phyloP scores from a whole-genome alignment of 148 eudicot genomes.

The Chenopodium album region DNA sequence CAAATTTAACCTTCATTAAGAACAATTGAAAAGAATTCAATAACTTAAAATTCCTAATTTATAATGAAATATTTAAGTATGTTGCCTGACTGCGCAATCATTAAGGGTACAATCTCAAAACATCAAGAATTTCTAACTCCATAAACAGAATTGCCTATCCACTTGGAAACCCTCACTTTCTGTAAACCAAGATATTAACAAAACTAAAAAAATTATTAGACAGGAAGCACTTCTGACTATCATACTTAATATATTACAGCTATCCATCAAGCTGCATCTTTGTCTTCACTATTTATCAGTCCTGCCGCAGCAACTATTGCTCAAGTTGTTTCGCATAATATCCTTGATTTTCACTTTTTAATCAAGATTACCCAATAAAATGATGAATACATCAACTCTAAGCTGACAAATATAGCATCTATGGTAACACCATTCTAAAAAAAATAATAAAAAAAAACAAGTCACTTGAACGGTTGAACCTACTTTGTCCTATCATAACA shows the following conservation, averaged over 20 bases:
- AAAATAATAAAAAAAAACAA: no score
- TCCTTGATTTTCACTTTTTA: not conserved
- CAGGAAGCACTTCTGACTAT: not conserved
- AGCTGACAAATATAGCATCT: not conserved
- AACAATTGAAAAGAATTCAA: not conserved
- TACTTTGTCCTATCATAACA: no score
- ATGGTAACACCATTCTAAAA: not conserved
- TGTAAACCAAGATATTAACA: no score
- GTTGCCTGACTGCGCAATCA: not conserved
- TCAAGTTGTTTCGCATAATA: not conserved
- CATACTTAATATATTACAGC: not conserved
- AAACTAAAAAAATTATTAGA: no score
- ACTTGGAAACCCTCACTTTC: not conserved
- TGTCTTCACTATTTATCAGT: not conserved
- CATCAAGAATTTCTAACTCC: not conserved
- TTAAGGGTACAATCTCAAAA: not conserved
- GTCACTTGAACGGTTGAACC: no score
- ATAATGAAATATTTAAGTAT: no score
- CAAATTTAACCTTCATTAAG: not conserved
- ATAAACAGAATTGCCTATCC: not conserved
- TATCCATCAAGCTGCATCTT: not conserved
- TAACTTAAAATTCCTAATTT: not conserved
- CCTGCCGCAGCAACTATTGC: not conserved
- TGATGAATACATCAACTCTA: not conserved
- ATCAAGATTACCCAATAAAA: no score